Evolutionary conservation across 139 green algal genomes (phyloP).

Genomic region (Tetraselmis chui): DNA sequence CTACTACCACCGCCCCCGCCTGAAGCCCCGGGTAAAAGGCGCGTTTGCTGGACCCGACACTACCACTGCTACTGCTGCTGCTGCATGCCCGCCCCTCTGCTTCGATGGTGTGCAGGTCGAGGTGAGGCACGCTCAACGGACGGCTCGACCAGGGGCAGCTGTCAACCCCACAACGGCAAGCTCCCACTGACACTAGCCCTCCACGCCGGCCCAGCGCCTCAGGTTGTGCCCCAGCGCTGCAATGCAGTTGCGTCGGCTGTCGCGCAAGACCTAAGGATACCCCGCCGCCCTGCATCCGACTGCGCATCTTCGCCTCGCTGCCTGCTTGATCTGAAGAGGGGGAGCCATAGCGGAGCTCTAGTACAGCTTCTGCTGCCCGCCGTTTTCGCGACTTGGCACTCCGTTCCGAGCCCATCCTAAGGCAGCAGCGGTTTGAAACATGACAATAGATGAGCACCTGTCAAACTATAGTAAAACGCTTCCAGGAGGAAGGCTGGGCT

Average conservation of each 20-base stretch:
- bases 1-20: conserved; percentile 37
- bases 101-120: not conserved
- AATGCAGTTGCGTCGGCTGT: not conserved
- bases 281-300: too few relatives aligned
- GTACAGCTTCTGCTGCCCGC: not conserved
- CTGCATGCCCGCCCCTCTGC: not conserved
- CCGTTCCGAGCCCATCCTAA: not conserved
- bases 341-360: not conserved
- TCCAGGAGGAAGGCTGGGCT: too few relatives aligned
- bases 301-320: too few relatives aligned
- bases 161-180: not conserved
- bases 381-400: not conserved
- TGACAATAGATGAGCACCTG: too few relatives aligned
- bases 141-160: not conserved
- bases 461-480: too few relatives aligned
- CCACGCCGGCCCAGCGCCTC: too few relatives aligned
- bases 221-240: not conserved
- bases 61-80: too few relatives aligned
- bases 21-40: not conserved
- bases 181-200: not conserved
- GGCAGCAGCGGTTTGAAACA: too few relatives aligned
- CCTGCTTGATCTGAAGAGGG: too few relatives aligned
- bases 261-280: too few relatives aligned
- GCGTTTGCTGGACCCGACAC: not conserved
- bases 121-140: not conserved